A percentile compares a stretch with the other conserved stretches of the same genome.
Conservation (phyloP, 2,329 filamentous ascomycete genomes). For the Penicillium sp. region DNA sequence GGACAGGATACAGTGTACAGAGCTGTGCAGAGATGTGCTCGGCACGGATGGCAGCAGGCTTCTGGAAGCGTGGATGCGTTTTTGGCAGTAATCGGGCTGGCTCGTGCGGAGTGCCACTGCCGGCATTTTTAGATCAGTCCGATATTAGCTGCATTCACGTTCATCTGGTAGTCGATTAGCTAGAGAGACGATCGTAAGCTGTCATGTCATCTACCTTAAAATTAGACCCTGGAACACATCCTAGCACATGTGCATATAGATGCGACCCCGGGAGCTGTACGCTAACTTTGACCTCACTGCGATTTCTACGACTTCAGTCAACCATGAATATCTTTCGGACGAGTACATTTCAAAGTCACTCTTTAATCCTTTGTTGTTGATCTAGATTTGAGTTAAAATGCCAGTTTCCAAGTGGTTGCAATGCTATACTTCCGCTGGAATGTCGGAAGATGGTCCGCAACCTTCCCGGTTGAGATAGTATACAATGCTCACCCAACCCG, state of each 20-base stretch:
- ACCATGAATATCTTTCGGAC: neutral
- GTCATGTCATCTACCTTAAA: neutral
- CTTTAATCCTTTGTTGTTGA: neutral
- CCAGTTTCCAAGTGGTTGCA: neutral
- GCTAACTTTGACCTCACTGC: too few species aligned
- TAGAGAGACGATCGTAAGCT: neutral
- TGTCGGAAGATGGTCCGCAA: neutral
- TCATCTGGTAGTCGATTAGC: neutral
- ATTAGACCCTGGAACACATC: too few species aligned
- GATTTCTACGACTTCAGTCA: neutral
- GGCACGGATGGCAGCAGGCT: constrained; percentile 13
- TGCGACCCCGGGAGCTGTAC: too few species aligned
- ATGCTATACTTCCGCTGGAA: neutral
- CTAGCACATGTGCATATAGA: too few species aligned
- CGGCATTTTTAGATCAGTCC: constrained; percentile 21
- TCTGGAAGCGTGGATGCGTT: constrained; percentile 6
- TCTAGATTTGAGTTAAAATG: neutral
- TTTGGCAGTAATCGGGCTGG: neutral
- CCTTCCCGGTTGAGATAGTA: neutral
- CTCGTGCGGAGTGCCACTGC: neutral
- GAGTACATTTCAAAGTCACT: neutral
- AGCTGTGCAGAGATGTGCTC: constrained; percentile 11
- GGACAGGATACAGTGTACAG: constrained; percentile 7
- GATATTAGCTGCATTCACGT: neutral
- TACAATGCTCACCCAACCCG: neutral